Base-by-base conservation (phyloP, 441 rosid genomes). In the Adansonia gregorii region DNA sequence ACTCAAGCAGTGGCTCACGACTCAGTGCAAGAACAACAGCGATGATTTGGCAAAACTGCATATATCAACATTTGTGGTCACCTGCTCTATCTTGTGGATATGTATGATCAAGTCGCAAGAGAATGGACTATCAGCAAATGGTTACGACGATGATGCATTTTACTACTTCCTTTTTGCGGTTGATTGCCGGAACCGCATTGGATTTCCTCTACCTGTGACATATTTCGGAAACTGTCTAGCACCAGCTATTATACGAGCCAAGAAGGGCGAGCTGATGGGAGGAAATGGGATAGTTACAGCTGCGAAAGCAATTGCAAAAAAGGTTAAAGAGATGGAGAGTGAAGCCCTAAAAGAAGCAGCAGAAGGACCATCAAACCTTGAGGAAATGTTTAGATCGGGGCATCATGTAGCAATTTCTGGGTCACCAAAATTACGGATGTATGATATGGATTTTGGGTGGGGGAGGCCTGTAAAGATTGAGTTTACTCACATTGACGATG, bases 171-270 rank as follows among this genome's bases (percentile, higher is more conserved):
- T 74, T 24, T 60, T 74, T 2, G 69, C 77, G 4, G 77, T 74
- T 48, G 77, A 74, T 45, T 74, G 77, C 68, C 77, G 69, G 43
- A 22, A 19, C 58, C 59, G 68, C 1, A 73, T 61, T 0, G 78
- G 75, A 66, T 8, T 20, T 17, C 49, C 78, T 0, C 45, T 87
- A 7, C 84, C 87, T 0, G 51, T 41, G 0, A 78, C 79, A 2
- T 89, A 86, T 67, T 87, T 83, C 11, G 89, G 89, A 1, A 87
- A 89, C 43, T 83, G 86, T 22, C 10, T 86, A 0, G 77, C 80
- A 10, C 31, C 68, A 8, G 72, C 73, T 14, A 22, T 39, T 0
- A 64, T 78, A 1, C 0, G 60, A 7, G 77, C 63, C 2, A 81
- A 79, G 65, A 82, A 76, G 67, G 49, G 75, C 8, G 83, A 72